A percentile compares a stretch with the other conserved stretches of the same genome.
phyloP scores from a whole-genome alignment of 2,329 filamentous ascomycete species.

The Cladosporium sp. region DNA sequence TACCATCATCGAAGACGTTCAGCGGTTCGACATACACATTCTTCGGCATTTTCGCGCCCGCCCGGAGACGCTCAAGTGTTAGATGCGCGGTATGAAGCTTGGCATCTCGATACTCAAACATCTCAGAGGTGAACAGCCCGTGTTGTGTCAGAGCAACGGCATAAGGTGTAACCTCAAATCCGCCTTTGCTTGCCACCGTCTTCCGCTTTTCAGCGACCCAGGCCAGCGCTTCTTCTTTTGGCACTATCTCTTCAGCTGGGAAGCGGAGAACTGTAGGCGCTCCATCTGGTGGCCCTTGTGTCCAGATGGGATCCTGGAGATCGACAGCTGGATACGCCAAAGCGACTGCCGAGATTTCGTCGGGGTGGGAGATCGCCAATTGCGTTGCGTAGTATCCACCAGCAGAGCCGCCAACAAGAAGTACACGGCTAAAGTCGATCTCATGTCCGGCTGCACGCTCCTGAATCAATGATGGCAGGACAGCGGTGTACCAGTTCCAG shows the following conservation, averaged over 20 bases:
- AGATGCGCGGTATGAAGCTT: not conserved
- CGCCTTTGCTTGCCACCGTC: slow-evolving; percentile 6
- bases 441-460: not conserved
- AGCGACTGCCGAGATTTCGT: slow-evolving; percentile 1
- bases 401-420: slow-evolving; percentile 3
- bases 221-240: slow-evolving; percentile 3
- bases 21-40: not conserved
- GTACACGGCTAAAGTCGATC: not conserved
- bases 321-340: slow-evolving; percentile 4
- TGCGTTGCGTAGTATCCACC: slow-evolving; percentile 2
- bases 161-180: not conserved
- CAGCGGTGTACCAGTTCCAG: not conserved
- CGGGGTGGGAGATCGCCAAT: slow-evolving; percentile 4
- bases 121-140: not conserved
- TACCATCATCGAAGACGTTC: not conserved
- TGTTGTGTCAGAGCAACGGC: slow-evolving; percentile 2
- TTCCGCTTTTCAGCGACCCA: slow-evolving; percentile 1
- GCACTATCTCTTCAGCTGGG: not conserved
- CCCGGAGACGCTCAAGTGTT: not conserved
- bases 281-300: not conserved
- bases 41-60: not conserved
- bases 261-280: slow-evolving; percentile 6
- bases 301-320: not conserved
- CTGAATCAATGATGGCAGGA: not conserved
- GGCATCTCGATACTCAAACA: not conserved